These are phyloP conservation scores for Ophiocordyceps robertsii DNA, from an alignment of 2,329 filamentous ascomycete species.

Conservation along the genomic window DNA sequence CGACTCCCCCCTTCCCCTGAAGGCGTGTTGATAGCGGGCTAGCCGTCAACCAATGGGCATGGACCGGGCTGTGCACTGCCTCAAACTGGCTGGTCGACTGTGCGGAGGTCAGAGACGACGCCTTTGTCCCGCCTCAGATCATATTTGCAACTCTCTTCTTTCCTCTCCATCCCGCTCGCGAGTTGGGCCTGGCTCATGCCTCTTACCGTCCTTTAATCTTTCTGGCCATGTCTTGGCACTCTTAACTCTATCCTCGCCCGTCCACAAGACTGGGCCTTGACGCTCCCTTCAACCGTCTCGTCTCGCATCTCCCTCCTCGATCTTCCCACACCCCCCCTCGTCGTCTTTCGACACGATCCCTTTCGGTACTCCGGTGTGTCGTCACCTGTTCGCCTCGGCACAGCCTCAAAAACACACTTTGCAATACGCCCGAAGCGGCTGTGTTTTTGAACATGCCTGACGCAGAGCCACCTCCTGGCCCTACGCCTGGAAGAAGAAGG, in stretches of 20 bases:
- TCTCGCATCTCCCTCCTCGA: neutral
- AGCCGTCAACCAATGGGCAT: neutral
- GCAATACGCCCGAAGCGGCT: conserved; percentile 4
- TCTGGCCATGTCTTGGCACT: neutral
- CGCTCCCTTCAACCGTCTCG: neutral
- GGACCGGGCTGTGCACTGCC: conserved; percentile 1
- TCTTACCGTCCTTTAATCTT: neutral
- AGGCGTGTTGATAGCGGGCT: neutral
- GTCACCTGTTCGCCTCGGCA: neutral
- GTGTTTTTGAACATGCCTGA: conserved; percentile 10
- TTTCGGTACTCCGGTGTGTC: neutral
- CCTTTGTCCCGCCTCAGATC: neutral
- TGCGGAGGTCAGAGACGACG: too few species aligned
- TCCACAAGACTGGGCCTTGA: neutral
- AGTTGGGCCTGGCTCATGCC: neutral
- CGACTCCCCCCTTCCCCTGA: neutral
- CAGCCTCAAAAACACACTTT: conserved; percentile 3
- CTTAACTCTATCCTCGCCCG: neutral
- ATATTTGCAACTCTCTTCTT: neutral
- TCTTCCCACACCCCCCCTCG: neutral
- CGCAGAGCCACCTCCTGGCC: conserved; percentile 7
- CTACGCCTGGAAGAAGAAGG: conserved; percentile 16
- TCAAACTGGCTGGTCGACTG: neutral
- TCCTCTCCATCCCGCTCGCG: neutral
- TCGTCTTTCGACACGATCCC: neutral